These are phyloP conservation scores for Haematococcus sp. DNA, from an alignment of 139 green algal species.

Conservation along the genomic window DNA sequence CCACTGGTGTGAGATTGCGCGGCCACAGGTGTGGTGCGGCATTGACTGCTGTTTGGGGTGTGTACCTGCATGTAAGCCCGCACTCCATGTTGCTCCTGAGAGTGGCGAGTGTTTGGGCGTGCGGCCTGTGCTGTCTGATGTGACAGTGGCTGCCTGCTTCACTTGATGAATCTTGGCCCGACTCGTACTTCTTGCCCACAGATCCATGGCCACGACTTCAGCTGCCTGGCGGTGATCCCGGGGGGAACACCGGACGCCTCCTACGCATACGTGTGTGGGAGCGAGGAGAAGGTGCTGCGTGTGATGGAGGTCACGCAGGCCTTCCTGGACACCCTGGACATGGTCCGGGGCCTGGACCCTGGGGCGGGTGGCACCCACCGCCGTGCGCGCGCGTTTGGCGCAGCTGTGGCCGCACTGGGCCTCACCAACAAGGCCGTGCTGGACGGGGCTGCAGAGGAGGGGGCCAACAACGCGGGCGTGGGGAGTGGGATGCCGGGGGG, in stretches of 20 bases:
- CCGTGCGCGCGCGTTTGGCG: slow-evolving; percentile 56
- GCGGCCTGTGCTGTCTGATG: too few relatives aligned
- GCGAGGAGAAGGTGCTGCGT: slow-evolving; percentile 95
- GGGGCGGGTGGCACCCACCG: not conserved
- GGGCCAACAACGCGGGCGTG: not conserved
- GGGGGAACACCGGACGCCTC: not conserved
- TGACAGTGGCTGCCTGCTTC: too few relatives aligned
- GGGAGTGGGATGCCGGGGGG: not conserved
- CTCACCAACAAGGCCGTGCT: slow-evolving; percentile 92
- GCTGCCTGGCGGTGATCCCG: slow-evolving; percentile 60
- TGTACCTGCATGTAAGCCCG: too few relatives aligned
- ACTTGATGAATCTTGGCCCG: too few relatives aligned
- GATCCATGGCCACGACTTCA: slow-evolving; percentile 96
- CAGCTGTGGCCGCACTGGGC: slow-evolving; percentile 80
- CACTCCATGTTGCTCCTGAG: too few relatives aligned
- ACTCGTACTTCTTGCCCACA: slow-evolving; percentile 46
- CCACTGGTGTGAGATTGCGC: slow-evolving; percentile 91
- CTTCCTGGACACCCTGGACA: slow-evolving; percentile 49
- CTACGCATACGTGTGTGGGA: slow-evolving; percentile 67
- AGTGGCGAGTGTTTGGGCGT: too few relatives aligned
- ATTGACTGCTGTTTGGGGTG: too few relatives aligned
- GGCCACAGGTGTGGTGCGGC: slow-evolving; percentile 75
- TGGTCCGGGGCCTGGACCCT: slow-evolving; percentile 10
- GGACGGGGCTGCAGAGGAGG: slow-evolving; percentile 21
- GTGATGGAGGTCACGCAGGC: slow-evolving; percentile 83